Evolutionary conservation across 768 basidiomycete genomes (phyloP), one percentile per base, ranked within the genome.

Genomic region (Lentinula detonsa): DNA sequence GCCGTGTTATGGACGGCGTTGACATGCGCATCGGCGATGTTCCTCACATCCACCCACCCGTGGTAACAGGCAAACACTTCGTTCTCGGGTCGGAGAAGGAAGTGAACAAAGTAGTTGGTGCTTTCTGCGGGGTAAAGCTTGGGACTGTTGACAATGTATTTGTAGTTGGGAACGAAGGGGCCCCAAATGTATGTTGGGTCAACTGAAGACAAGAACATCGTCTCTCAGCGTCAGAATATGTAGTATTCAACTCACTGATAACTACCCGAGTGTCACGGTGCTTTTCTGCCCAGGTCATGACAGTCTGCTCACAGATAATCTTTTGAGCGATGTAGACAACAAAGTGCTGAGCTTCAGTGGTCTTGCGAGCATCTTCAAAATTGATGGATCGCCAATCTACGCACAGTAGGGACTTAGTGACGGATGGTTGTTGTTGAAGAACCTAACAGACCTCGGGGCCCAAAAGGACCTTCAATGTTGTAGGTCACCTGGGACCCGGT

Each of bases 221-320:
- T 45, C 5, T 33, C 1, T 31, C 11, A 55, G 5, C 9, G 23
- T 16, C 4, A 18, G 8, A 23, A 48, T 33, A 31, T 16, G 16
- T 5, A 7, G 10, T n/a, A 23, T 53, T 56, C 43, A 18, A 48
- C 46, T 28, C 46, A 61, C 60, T 35, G 42, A 56, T 55, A 4
- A 56, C 51, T n/a, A 61, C 53, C 10, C 52, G 28, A 7, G n/a
- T 39, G 16, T 61, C 60, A 16, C 16, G 64, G 56, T 72, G 69
- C 50, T 62, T 62, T 34, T 68, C 71, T 4, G 62, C 69, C 59
- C 67, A 69, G 21, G 70, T 62, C 67, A 71, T 69, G 6, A 66
- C 65, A 5, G 69, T 65, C 21, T 59, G 60, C 60, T 74, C 72
- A 2, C 69, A 66, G 6, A 69, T 37, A 1, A 58, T 63, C 57